Percentiles rank a stretch among this genome's conserved stretches.
Evolutionary conservation across 305 asterid species (phyloP).

Genomic region (Vinca major): DNA sequence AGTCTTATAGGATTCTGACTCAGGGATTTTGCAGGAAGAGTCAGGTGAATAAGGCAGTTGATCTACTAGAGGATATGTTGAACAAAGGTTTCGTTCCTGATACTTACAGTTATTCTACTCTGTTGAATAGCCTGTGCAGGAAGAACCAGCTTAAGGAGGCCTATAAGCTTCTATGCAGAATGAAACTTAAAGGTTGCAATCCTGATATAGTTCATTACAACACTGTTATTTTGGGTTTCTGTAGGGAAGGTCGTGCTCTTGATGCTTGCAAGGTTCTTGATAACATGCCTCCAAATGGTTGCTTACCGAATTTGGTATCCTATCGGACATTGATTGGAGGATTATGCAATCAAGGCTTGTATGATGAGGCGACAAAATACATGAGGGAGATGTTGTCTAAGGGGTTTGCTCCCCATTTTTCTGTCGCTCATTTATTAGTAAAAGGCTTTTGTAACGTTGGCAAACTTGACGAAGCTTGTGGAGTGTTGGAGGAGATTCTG

Average conservation of each 20-base stretch:
- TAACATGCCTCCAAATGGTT: constrained; percentile 71
- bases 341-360: constrained; percentile 63
- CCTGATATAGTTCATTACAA: constrained; percentile 86
- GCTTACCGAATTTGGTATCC: constrained; percentile 69
- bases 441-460: constrained; percentile 63
- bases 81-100: constrained; percentile 91
- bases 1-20: constrained; percentile 67
- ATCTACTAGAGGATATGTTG: constrained; percentile 82
- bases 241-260: constrained; percentile 61
- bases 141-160: constrained; percentile 86
- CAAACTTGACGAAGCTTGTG: constrained; percentile 61
- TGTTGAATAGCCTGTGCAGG: constrained; percentile 77
- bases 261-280: constrained; percentile 84
- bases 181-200: constrained; percentile 83
- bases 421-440: constrained; percentile 43
- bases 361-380: constrained; percentile 57
- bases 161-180: constrained; percentile 83
- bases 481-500: constrained; percentile 44
- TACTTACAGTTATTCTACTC: constrained; percentile 61
- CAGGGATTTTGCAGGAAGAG: constrained; percentile 89
- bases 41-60: constrained; percentile 81
- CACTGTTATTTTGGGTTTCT: constrained; percentile 68
- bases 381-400: constrained; percentile 42
- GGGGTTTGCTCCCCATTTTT: constrained; percentile 61
- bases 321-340: constrained; percentile 68